Conservation (phyloP, 1,284 basidiomycete species). For the Ceratobasidium sp. region DNA sequence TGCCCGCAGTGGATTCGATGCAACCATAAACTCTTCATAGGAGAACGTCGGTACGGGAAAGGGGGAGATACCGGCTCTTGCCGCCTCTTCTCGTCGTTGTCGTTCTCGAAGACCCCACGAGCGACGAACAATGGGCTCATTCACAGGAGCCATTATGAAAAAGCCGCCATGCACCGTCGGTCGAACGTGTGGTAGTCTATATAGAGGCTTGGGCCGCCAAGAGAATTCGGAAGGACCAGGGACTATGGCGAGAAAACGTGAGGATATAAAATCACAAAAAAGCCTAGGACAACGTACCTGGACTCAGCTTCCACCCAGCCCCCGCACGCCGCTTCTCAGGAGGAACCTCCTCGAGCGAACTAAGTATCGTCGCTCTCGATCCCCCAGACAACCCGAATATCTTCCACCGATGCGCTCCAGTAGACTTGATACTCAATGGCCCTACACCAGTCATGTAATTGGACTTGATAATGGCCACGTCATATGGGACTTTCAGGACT, state of each 20-base stretch:
- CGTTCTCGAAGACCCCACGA: constrained; percentile 75
- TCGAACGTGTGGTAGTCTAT: constrained; percentile 64
- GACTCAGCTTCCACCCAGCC: constrained; percentile 68
- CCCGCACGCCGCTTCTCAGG: constrained; percentile 57
- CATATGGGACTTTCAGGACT: constrained; percentile 49
- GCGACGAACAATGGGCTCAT: constrained; percentile 80
- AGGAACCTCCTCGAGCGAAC: constrained; percentile 64
- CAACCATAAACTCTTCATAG: constrained; percentile 78
- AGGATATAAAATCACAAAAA: not conserved
- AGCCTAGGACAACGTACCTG: constrained; percentile 60
- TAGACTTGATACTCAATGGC: constrained; percentile 54
- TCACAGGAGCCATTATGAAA: constrained; percentile 73
- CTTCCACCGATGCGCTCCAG: constrained; percentile 65
- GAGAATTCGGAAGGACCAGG: constrained; percentile 57
- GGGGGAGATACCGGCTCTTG: constrained; percentile 47
- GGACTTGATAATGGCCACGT: not conserved
- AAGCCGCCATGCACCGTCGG: constrained; percentile 66
- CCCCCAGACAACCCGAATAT: constrained; percentile 75
- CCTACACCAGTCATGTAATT: constrained; percentile 48
- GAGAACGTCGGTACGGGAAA: constrained; percentile 75
- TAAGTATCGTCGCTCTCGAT: constrained; percentile 70
- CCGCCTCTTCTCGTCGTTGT: constrained; percentile 48
- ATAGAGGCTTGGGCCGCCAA: constrained; percentile 61
- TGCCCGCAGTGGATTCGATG: constrained; percentile 62
- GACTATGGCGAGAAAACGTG: not conserved